These are phyloP conservation scores for Kodamaea leandrae DNA, from an alignment of 805 yeast species.

Conservation along the genomic window DNA sequence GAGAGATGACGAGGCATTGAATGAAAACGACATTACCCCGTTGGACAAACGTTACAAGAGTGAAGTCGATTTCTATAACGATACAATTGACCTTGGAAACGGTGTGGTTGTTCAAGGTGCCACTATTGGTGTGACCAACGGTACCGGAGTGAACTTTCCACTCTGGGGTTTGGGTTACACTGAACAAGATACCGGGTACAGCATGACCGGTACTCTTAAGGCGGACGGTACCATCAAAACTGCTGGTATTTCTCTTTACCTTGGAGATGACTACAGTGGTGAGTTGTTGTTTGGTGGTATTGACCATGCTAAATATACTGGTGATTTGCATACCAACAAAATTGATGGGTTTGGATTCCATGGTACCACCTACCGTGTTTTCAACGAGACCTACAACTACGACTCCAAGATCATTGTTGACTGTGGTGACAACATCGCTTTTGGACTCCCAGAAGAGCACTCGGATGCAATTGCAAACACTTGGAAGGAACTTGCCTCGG, in stretches of 20 bases:
- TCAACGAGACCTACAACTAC: neutral
- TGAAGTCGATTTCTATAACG: neutral
- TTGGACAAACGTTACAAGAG: neutral
- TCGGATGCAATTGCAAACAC: neutral
- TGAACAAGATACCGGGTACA: neutral
- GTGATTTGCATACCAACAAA: slow-evolving; percentile 29
- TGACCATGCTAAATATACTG: slow-evolving; percentile 60
- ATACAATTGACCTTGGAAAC: neutral
- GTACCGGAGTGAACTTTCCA: neutral
- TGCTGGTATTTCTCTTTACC: neutral
- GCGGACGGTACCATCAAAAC: neutral
- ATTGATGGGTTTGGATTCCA: neutral
- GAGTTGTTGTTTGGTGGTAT: slow-evolving; percentile 68
- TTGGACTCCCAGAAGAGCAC: neutral
- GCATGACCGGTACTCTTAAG: neutral
- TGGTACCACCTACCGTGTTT: neutral
- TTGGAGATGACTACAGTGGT: slow-evolving; percentile 32
- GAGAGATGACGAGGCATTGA: neutral
- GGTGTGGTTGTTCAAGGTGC: neutral
- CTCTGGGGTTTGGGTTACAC: neutral
- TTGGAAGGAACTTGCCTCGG: neutral
- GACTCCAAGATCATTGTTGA: neutral
- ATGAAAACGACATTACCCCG: no score
- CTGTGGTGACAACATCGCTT: neutral
- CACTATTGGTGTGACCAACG: neutral